Conservation (phyloP, 2,329 filamentous ascomycete genomes). For the Drechslerella stenobrocha region DNA sequence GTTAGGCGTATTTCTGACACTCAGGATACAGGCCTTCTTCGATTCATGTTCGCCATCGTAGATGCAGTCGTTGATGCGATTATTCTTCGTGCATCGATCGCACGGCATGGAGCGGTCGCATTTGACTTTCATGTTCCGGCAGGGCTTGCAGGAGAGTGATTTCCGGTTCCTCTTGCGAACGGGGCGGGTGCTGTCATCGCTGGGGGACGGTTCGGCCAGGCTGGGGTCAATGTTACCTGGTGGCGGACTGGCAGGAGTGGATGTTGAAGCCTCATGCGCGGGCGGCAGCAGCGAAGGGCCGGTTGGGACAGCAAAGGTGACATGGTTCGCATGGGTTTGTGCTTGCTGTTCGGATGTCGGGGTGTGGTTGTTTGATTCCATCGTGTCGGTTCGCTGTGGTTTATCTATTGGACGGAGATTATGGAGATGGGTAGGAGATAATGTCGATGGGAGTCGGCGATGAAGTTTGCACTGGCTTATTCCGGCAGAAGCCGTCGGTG, state of each 20-base stretch:
- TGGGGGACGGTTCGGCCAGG: constrained; percentile 14
- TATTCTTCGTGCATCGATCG: constrained; percentile 42
- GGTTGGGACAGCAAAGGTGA: background rate
- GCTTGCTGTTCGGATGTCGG: background rate
- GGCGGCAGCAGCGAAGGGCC: background rate
- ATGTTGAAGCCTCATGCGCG: constrained; percentile 1
- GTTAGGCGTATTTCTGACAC: constrained; percentile 3
- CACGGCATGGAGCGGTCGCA: constrained; percentile 44
- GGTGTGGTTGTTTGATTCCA: background rate
- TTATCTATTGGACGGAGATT: constrained; percentile 4
- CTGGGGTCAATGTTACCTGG: constrained; percentile 33
- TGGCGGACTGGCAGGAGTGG: constrained; percentile 21
- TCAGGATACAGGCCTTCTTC: constrained; percentile 34
- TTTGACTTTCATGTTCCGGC: constrained; percentile 47
- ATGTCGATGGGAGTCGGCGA: constrained; percentile 1
- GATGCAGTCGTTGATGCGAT: constrained; percentile 25
- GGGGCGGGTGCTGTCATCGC: constrained; percentile 19
- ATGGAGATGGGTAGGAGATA: background rate
- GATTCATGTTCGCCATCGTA: constrained; percentile 41
- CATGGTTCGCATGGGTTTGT: background rate
- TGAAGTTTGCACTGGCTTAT: background rate
- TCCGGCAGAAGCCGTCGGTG: background rate
- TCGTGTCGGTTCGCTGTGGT: constrained; percentile 3
- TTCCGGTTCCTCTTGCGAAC: constrained; percentile 44
- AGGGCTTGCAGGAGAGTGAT: constrained; percentile 39